Evolutionary conservation across 257 asterid species (phyloP).

Genomic region (Fraxinus quadrangulata): DNA sequence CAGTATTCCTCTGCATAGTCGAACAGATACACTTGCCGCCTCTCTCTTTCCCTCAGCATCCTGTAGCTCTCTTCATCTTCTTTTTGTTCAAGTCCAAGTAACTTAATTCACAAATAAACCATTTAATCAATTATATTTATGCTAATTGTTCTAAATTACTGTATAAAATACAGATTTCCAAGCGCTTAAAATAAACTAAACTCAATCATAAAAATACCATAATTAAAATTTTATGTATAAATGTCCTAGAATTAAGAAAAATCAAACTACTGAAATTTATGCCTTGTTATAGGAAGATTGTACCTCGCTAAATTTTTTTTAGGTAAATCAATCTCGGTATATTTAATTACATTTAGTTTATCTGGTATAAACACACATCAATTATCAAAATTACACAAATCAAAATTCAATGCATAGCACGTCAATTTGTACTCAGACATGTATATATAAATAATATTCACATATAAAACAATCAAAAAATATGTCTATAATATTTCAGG

Average conservation of each 20-base stretch:
- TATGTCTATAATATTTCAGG: neutral
- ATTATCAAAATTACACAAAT: neutral
- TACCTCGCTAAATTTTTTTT: neutral
- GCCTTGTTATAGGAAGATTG: neutral
- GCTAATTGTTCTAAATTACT: neutral
- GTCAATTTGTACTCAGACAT: neutral
- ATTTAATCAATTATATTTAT: neutral
- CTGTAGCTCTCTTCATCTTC: conserved; percentile 76
- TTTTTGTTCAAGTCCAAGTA: conserved; percentile 62
- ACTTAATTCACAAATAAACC: conserved; percentile 38
- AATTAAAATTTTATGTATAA: neutral
- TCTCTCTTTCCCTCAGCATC: conserved; percentile 71
- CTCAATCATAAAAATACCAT: neutral
- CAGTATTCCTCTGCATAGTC: conserved; percentile 85
- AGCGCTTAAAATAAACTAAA: neutral
- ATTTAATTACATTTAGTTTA: neutral
- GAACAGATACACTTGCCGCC: conserved; percentile 74
- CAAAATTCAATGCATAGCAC: neutral
- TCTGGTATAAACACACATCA: neutral
- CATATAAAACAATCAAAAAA: neutral
- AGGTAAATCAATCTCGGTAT: neutral
- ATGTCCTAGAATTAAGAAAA: neutral
- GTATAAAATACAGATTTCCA: neutral
- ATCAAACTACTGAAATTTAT: neutral
- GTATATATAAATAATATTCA: neutral